Base-by-base conservation (phyloP, 306 rosid genomes). In the Pachyrhizus erosus region DNA sequence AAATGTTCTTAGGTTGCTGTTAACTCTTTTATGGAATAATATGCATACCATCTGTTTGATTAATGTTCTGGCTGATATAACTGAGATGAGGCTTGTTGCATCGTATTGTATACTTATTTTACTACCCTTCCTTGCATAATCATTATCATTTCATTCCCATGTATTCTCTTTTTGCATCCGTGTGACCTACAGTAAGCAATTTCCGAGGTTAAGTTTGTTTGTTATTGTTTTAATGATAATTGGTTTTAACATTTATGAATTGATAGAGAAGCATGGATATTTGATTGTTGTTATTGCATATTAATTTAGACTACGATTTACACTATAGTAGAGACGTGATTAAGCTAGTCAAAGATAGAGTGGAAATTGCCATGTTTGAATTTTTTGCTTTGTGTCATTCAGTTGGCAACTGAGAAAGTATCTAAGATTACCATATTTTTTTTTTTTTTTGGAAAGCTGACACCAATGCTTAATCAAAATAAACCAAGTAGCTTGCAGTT, bases 371-470 rank as follows among this genome's bases (percentile, higher is more conserved):
- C 12, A 9, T 5, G 24, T 61, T 76, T 43, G 8, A 43, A n/a
- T n/a, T 15, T 75, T n/a, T 24, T 8, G 17, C 37, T 74, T 75
- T 55, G 8, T 73, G 68, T 37, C 72, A 40, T 61, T 40, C 43
- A 42, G 23, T 24, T 70, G 55, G 75, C 49, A 69, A 42, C 2
- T 43, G 37, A 21, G 74, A 7, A 76, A 20, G 13, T 46, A 33
- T 69, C 39, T 33, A 1, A 29, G 71, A 27, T 45, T 26, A 29
- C 29, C 57, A 61, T 5, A 17, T 3, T 37, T 37, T 37, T 37
- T n/a, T n/a, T n/a, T n/a, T n/a, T 5, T 37, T 37, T n/a, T 34
- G 2, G 9, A 18, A 57, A 48, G 18, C 49, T 18, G 4, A 24
- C 43, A n/a, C 15, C 15, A 23, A 57, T 9, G 20, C 14, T 57